Evolutionary conservation across 805 yeast genomes (phyloP).

Genomic region (Wickerhamiella cacticola): DNA sequence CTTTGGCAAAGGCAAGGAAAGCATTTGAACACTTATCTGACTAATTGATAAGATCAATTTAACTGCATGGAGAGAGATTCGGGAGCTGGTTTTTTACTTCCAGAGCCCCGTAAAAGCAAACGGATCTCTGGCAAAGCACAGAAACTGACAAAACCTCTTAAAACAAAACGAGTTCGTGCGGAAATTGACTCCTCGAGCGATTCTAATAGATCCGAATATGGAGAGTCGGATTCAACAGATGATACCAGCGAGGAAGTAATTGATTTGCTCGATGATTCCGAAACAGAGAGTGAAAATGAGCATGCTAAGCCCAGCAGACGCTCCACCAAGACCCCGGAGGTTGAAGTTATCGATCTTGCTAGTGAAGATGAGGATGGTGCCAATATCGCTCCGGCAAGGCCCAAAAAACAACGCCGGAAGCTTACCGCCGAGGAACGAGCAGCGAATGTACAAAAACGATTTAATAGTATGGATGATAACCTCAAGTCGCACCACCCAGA

Average conservation of each 20-base stretch:
- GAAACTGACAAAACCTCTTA: neutral
- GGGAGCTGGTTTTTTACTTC: conserved; percentile 7
- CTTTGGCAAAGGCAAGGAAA: neutral
- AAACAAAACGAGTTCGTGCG: neutral
- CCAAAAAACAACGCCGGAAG: neutral
- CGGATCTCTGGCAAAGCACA: neutral
- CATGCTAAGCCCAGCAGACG: neutral
- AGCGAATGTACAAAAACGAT: conserved; percentile 12
- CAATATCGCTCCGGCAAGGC: neutral
- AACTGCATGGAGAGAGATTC: conserved; percentile 6
- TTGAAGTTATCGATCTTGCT: neutral
- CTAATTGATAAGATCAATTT: conserved; percentile 5
- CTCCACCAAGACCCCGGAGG: neutral
- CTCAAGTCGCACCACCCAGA: conserved; percentile 71
- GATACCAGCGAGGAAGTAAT: conserved; percentile 7
- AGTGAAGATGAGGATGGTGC: conserved; percentile 2
- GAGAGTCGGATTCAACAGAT: neutral
- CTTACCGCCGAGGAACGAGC: conserved; percentile 4
- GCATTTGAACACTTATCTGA: neutral
- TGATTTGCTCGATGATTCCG: conserved; percentile 7
- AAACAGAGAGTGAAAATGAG: neutral
- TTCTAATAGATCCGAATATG: neutral
- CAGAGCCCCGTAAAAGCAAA: conserved; percentile 6
- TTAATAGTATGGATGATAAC: conserved; percentile 51
- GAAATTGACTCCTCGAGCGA: conserved; percentile 1